A percentile compares a stretch with the other conserved stretches of the same genome.
These are phyloP conservation scores for Alternaria sp. DNA, from an alignment of 2,329 filamentous ascomycete genomes.

Conservation along the genomic window DNA sequence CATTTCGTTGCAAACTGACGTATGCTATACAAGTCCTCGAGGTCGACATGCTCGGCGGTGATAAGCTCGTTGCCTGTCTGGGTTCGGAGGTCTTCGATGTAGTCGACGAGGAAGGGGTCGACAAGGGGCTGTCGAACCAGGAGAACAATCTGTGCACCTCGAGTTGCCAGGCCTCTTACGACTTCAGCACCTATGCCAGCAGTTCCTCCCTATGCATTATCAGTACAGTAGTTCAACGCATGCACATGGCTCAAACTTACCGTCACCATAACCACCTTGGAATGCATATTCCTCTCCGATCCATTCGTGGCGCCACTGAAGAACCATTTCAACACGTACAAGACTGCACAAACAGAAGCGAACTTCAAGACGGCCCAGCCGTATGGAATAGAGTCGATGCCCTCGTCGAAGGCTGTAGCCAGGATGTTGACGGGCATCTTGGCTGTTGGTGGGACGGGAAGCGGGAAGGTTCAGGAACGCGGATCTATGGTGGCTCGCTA, in stretches of 20 bases:
- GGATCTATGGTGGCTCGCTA: constrained; percentile 34
- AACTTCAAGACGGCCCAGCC: constrained; percentile 60
- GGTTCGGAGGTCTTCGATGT: constrained; percentile 83
- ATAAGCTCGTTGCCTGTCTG: constrained; percentile 83
- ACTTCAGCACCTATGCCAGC: constrained; percentile 86
- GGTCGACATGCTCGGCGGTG: constrained; percentile 93
- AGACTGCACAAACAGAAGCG: constrained; percentile 57
- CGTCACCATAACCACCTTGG: constrained; percentile 91
- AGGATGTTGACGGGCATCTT: constrained; percentile 69
- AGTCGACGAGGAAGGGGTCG: constrained; percentile 90
- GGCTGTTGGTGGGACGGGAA: constrained; percentile 26
- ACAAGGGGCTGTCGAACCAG: constrained; percentile 81
- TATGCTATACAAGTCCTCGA: constrained; percentile 86
- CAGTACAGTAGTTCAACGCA: constrained; percentile 5
- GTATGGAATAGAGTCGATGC: constrained; percentile 61
- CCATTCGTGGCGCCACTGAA: constrained; percentile 76
- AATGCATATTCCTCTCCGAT: constrained; percentile 85
- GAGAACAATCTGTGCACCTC: constrained; percentile 89
- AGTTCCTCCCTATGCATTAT: constrained; percentile 72
- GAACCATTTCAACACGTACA: constrained; percentile 73
- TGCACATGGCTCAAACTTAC: constrained; percentile 53
- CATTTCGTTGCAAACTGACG: constrained; percentile 94
- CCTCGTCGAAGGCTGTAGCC: constrained; percentile 60
- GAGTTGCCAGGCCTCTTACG: constrained; percentile 73
- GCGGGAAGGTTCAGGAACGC: constrained; percentile 22